Evolutionary conservation across 176 grass and related monocot species (phyloP).

Genomic region (Phragmites australis): DNA sequence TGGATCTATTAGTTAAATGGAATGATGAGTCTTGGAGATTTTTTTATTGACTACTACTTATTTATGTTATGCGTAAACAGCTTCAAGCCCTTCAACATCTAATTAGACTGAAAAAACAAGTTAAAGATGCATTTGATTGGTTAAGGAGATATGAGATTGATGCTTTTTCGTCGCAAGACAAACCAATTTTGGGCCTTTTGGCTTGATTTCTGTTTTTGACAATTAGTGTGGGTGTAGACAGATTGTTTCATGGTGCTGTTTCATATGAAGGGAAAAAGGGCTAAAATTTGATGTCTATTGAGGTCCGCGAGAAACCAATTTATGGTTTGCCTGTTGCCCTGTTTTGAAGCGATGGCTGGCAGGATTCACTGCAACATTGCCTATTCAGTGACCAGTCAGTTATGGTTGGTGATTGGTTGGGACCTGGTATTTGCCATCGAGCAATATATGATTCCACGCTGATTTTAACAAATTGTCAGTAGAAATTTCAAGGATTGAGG

Average conservation of each 20-base stretch:
- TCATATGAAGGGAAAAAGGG: neutral
- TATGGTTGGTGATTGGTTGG: neutral
- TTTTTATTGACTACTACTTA: neutral
- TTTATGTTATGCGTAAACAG: neutral
- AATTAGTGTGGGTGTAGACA: neutral
- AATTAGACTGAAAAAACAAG: conserved; percentile 1
- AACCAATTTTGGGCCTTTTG: neutral
- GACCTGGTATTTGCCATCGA: neutral
- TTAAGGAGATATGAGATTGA: neutral
- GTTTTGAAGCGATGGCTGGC: neutral
- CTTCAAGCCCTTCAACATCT: neutral
- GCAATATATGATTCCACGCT: neutral
- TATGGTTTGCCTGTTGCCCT: neutral
- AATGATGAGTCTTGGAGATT: neutral
- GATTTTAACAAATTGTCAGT: neutral
- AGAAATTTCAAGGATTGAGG: neutral
- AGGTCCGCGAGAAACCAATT: neutral
- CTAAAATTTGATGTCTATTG: neutral
- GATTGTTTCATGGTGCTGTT: neutral
- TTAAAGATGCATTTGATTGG: neutral
- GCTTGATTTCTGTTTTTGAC: neutral
- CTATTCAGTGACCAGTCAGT: neutral
- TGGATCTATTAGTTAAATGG: neutral
- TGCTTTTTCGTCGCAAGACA: neutral
- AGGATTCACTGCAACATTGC: neutral